Evolutionary conservation across 1,284 basidiomycete genomes (phyloP).

Genomic region (Tausonia pullulans): DNA sequence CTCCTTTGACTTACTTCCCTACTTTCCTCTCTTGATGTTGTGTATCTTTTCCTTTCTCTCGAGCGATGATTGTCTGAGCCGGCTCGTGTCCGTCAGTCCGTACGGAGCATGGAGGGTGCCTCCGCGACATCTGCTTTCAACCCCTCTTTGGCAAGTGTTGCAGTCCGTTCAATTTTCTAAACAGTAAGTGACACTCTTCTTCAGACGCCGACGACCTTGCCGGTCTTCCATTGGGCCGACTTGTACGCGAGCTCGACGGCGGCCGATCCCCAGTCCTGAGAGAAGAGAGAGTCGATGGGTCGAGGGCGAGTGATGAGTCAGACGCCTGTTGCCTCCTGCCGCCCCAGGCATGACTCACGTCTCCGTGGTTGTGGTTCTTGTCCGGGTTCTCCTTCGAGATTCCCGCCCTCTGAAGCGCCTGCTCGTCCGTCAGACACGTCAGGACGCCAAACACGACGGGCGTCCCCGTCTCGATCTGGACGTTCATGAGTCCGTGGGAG

Average conservation of each 20-base stretch:
- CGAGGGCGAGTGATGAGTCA: not conserved
- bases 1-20: too few relatives aligned
- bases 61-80: too few relatives aligned
- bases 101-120: not conserved
- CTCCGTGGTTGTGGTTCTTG: constrained; percentile 69
- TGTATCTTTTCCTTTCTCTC: too few relatives aligned
- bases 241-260: constrained; percentile 85
- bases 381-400: constrained; percentile 47
- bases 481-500: constrained; percentile 82
- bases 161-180: not conserved
- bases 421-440: constrained; percentile 84
- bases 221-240: constrained; percentile 59
- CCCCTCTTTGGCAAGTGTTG: too few relatives aligned
- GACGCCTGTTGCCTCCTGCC: not conserved
- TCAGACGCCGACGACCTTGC: constrained; percentile 34
- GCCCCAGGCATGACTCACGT: constrained; percentile 6
- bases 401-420: constrained; percentile 85
- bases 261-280: constrained; percentile 82
- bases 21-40: too few relatives aligned
- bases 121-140: not conserved
- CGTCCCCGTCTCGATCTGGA: constrained; percentile 84
- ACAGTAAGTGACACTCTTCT: not conserved
- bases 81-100: too few relatives aligned
- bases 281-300: not conserved
- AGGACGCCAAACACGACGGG: constrained; percentile 96